phyloP scores from a whole-genome alignment of 208 protist species.

The Vickermania spadyakhi region DNA sequence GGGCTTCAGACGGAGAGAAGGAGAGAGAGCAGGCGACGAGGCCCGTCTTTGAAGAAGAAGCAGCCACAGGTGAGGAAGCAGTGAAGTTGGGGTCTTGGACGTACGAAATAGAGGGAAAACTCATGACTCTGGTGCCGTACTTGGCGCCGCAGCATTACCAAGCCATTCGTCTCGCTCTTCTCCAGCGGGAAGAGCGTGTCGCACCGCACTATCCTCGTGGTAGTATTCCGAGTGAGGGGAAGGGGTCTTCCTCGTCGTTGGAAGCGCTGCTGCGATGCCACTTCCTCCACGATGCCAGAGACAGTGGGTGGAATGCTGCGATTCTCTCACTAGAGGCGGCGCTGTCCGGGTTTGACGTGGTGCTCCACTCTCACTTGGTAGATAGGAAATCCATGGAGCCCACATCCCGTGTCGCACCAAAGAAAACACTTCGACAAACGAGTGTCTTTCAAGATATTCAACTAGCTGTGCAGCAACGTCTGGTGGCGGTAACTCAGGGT shows the following conservation, averaged over 20 bases:
- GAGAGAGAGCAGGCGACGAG: too few species aligned
- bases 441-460: not conserved
- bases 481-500: too few species aligned
- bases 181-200: conserved; percentile 1
- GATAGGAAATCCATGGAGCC: not conserved
- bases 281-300: conserved; percentile 51
- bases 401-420: conserved; percentile 4
- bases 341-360: conserved; percentile 31
- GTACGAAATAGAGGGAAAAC: too few species aligned
- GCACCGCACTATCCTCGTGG: not conserved
- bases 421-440: not conserved
- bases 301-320: conserved; percentile 44
- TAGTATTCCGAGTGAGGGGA: not conserved
- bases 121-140: conserved; percentile 59
- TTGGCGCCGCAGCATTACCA: conserved; percentile 53
- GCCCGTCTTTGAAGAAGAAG: too few species aligned
- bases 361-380: conserved; percentile 8
- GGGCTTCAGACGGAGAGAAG: too few species aligned
- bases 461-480: not conserved
- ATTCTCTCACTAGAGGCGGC: conserved; percentile 57
- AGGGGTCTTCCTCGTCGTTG: not conserved
- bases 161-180: not conserved
- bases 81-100: not conserved
- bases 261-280: conserved; percentile 17
- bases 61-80: too few species aligned